Evolutionary conservation across 139 green algal genomes (phyloP), one percentile per base, ranked within the genome.

Genomic region (Spirogloea muscicola): DNA sequence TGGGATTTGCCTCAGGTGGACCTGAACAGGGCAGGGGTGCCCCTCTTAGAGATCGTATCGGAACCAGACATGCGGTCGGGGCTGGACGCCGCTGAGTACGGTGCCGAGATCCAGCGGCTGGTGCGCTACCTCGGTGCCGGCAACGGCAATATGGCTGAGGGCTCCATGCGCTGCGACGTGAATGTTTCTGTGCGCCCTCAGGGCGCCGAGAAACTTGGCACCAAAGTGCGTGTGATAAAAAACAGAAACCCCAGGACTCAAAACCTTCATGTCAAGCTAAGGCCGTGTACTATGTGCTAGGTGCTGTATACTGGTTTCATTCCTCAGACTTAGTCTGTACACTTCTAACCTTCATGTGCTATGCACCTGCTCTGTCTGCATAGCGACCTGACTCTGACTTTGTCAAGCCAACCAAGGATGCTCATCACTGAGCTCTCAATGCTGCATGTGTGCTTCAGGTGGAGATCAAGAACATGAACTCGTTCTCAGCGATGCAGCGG

Each of bases 381-480:
- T n/a, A n/a, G n/a, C n/a, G n/a, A n/a, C n/a, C n/a, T n/a, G n/a
- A n/a, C n/a, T n/a, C n/a, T n/a, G n/a, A n/a, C n/a, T n/a, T n/a
- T n/a, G n/a, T n/a, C n/a, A n/a, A n/a, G n/a, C n/a, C n/a, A n/a
- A n/a, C n/a, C n/a, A n/a, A n/a, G n/a, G n/a, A n/a, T n/a, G n/a
- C n/a, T n/a, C n/a, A n/a, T n/a, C n/a, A n/a, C n/a, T n/a, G n/a
- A n/a, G n/a, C n/a, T n/a, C n/a, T n/a, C n/a, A n/a, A n/a, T n/a
- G n/a, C n/a, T n/a, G n/a, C n/a, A n/a, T n/a, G n/a, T n/a, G n/a
- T n/a, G n/a, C n/a, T n/a, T n/a, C 59, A 71, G 41, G 62, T 71
- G n/a, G 94, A 98, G 80, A 85, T 98, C 62, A 98, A 98, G 80
- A 98, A 98, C 86, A 96, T 98, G 91, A 98, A 98, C 88, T 91